Conservation (phyloP, 805 yeast species). For the Candida arabinofermentans region DNA sequence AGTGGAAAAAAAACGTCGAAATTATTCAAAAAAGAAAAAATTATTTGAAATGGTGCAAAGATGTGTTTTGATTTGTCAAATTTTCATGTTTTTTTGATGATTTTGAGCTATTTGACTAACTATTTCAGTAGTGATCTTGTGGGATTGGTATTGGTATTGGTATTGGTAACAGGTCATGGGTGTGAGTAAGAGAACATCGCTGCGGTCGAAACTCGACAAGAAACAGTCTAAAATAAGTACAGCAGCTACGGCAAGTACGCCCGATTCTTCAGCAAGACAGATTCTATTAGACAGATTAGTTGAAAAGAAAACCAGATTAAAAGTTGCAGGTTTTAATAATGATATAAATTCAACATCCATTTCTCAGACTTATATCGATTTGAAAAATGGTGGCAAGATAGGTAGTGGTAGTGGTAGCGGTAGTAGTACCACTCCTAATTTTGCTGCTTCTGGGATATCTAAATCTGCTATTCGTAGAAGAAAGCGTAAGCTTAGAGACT, state of each 20-base stretch:
- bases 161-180: too few species aligned
- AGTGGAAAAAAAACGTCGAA: too few species aligned
- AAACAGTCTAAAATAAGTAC: constrained; percentile 14
- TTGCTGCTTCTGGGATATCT: constrained; percentile 47
- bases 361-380: background rate
- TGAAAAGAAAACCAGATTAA: constrained; percentile 9
- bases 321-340: background rate
- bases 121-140: too few species aligned
- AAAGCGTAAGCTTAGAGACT: constrained; percentile 57
- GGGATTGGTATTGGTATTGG: too few species aligned
- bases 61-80: too few species aligned
- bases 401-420: background rate
- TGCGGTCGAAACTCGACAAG: constrained; percentile 39
- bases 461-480: constrained; percentile 64
- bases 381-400: background rate
- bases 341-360: background rate
- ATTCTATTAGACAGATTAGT: constrained; percentile 17
- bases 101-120: too few species aligned
- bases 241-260: too few species aligned
- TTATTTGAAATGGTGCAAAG: too few species aligned
- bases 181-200: constrained; percentile 42
- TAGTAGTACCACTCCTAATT: too few species aligned
- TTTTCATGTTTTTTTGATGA: too few species aligned
- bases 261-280: constrained; percentile 13
- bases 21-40: too few species aligned